Conservation (phyloP, 768 basidiomycete genomes). For the Leccinum olivaceopallidum region DNA sequence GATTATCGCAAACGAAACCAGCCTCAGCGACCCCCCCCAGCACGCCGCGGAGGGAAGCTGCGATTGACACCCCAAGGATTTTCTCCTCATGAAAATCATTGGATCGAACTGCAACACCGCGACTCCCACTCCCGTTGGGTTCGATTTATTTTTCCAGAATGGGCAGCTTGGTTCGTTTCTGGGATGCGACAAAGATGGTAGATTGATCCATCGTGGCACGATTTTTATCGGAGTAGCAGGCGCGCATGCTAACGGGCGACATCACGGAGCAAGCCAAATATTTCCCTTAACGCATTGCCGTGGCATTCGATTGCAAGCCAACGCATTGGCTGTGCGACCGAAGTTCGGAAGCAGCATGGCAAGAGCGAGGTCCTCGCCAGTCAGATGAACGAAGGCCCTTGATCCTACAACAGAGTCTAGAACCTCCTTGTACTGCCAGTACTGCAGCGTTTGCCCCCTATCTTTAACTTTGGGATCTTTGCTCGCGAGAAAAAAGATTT, state of each 20-base stretch:
- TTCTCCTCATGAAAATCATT: slow-evolving; percentile 7
- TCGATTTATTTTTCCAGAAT: slow-evolving; percentile 9
- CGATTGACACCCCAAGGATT: background rate
- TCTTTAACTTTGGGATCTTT: too few relatives aligned
- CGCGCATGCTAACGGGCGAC: slow-evolving; percentile 12
- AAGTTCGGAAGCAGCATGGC: slow-evolving; percentile 2
- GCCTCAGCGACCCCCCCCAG: background rate
- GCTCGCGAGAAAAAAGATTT: background rate
- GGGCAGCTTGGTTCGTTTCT: slow-evolving; percentile 10
- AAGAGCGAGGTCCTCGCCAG: background rate
- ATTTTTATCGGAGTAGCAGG: slow-evolving; percentile 3
- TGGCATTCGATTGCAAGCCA: background rate
- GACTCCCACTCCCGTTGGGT: background rate
- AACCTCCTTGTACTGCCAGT: background rate
- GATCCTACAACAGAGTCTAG: too few relatives aligned
- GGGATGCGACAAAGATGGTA: background rate
- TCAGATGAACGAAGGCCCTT: background rate
- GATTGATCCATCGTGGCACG: background rate
- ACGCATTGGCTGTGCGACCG: background rate
- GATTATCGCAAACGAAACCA: background rate
- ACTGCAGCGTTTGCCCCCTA: background rate
- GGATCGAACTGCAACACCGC: background rate
- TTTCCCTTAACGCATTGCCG: background rate
- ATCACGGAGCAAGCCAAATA: slow-evolving; percentile 3
- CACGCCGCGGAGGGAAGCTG: background rate